phyloP scores from a whole-genome alignment of 2,329 filamentous ascomycete species.

The Penicillium hordei region DNA sequence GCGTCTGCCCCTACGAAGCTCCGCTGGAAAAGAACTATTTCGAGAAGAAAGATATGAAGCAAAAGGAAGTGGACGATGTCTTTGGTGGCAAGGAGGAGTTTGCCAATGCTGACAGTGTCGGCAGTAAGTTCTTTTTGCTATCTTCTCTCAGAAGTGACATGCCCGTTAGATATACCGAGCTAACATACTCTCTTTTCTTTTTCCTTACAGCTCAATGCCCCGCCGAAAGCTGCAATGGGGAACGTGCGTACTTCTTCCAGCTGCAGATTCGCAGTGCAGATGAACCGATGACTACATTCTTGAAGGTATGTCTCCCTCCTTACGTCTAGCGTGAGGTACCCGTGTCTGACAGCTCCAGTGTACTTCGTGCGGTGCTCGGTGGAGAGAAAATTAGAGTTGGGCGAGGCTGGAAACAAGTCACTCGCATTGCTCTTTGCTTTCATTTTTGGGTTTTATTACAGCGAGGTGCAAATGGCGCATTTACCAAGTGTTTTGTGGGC shows the following conservation, averaged over 20 bases:
- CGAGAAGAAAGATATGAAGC: slow-evolving; percentile 75
- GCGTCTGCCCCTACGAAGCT: slow-evolving; percentile 91
- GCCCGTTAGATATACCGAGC: background rate
- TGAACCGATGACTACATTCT: slow-evolving; percentile 97
- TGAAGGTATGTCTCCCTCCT: slow-evolving; percentile 60
- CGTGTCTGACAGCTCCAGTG: slow-evolving; percentile 40
- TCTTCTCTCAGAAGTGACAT: background rate
- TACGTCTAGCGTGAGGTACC: slow-evolving; percentile 14
- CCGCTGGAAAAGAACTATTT: slow-evolving; percentile 75
- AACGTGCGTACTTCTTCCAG: slow-evolving; percentile 90
- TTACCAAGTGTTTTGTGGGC: background rate
- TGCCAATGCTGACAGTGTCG: slow-evolving; percentile 85
- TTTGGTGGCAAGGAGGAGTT: slow-evolving; percentile 85
- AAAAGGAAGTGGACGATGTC: slow-evolving; percentile 85
- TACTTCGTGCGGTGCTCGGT: slow-evolving; percentile 46
- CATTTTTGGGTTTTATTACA: slow-evolving; percentile 2
- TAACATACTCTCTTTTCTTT: slow-evolving; percentile 1
- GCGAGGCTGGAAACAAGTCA: background rate
- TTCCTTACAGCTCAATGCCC: slow-evolving; percentile 69
- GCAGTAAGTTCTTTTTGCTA: slow-evolving; percentile 46
- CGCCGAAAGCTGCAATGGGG: slow-evolving; percentile 74
- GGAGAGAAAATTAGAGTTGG: slow-evolving; percentile 48
- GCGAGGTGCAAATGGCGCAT: slow-evolving; percentile 13
- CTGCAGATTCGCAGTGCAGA: slow-evolving; percentile 97
- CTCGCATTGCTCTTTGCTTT: slow-evolving; percentile 5